Base-by-base conservation (phyloP, 495 filamentous ascomycete species). In the Penicillium argentinense region DNA sequence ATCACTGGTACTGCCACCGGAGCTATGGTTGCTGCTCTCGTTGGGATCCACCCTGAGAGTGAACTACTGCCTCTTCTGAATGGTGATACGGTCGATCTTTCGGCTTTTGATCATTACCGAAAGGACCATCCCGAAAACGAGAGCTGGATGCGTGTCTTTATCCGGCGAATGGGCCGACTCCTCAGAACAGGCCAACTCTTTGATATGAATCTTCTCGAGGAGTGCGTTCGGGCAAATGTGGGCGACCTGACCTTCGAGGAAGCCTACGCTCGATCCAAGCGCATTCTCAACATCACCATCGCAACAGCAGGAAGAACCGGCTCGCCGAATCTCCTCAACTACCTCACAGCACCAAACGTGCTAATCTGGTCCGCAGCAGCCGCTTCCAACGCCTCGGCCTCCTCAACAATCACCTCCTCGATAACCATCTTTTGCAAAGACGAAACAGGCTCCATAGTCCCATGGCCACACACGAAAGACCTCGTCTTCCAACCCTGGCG, bases 241-340 rank as follows among this genome's bases (percentile, higher is more conserved):
- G 91, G 89, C 6, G 87, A 95, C 54, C 60, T 96, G 16, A 97
- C 91, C 0, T 97, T 97, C 54, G 89, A 96, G 69, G 92, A 97
- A 64, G 92, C 92, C 2, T 96, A 92, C 60, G 76, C 83, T 25
- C 78, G 82, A 37, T 96, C 90, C 9, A 93, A 91, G 59, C 75
- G 89, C 23, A 85, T 96, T 17, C 74, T 97, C 49, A 96, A 96
- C 60, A 96, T 97, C 60, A 96, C 90, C 1, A 84, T 97, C 29
- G 85, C 86, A 2, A 86, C 85, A 2, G 79, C 79, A 7, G 81
- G 80, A 9, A 76, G 84, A 30, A 82, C 82, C n/a, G 88, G 87
- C 36, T 81, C 88, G 2, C 92, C 92, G 7, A 90, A 86, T 47
- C 66, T 96, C 16, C 76, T 97, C 5, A 97, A 97, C 65, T 93